phyloP scores from a whole-genome alignment of 805 yeast species.

The Cyberlindnera suaveolens region DNA sequence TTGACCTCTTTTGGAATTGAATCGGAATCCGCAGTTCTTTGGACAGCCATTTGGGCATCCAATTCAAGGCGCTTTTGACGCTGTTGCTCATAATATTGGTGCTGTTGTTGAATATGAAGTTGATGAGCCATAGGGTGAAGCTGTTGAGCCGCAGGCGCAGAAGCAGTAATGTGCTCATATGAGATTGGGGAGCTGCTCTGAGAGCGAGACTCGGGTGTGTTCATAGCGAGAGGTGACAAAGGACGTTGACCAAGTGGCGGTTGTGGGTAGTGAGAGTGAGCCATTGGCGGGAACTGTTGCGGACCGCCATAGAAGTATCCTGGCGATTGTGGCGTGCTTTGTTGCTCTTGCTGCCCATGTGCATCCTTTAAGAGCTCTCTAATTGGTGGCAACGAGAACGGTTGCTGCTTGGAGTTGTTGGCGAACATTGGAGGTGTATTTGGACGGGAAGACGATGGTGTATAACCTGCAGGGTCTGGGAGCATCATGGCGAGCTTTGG shows the following conservation, averaged over 20 bases:
- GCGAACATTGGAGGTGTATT: conserved; percentile 4
- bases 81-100: neutral
- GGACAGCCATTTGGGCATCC: neutral
- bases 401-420: neutral
- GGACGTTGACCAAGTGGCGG: neutral
- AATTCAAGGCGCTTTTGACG: conserved; percentile 1
- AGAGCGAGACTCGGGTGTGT: conserved; percentile 15
- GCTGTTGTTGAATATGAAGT: neutral
- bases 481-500: conserved; percentile 16
- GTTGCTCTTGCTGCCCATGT: neutral
- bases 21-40: neutral
- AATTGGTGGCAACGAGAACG: conserved; percentile 16
- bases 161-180: neutral
- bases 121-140: neutral
- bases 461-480: conserved; percentile 17
- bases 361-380: conserved; percentile 13
- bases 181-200: conserved; percentile 5
- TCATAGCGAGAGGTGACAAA: neutral
- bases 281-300: too few species aligned
- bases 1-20: neutral
- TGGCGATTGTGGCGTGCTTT: too few species aligned
- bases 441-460: neutral
- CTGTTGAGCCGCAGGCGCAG: neutral
- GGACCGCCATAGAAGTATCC: neutral
- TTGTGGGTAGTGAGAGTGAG: conserved; percentile 1